Evolutionary conservation across 169 alveolate species (phyloP).

Genomic region (Ichthyophthirius multifiliis): DNA sequence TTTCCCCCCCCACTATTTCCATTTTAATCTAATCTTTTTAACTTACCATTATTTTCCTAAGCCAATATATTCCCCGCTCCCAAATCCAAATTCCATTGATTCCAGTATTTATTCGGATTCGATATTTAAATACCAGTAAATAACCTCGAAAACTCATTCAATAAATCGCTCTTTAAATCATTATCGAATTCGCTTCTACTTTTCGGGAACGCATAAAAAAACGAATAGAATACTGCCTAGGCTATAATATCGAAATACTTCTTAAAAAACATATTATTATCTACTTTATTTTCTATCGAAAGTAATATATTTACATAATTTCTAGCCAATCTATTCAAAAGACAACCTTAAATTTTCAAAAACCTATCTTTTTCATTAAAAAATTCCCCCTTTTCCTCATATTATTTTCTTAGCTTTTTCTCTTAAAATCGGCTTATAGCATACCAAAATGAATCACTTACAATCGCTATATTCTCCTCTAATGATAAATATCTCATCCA

Average conservation of each 20-base stretch:
- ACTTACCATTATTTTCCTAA: background rate
- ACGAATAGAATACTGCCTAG: conserved; percentile 38
- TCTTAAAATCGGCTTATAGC: conserved; percentile 19
- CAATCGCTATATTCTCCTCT: conserved; percentile 32
- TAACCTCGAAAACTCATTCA: conserved; percentile 18
- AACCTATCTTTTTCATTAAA: background rate
- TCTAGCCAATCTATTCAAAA: conserved; percentile 30
- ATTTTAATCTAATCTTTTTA: background rate
- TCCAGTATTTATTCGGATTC: conserved; percentile 28
- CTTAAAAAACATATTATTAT: conserved; percentile 31
- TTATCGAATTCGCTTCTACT: conserved; percentile 38
- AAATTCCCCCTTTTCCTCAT: background rate
- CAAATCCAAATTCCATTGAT: conserved; percentile 41
- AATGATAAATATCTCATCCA: conserved; percentile 24
- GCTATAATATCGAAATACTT: conserved; percentile 41
- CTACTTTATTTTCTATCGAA: conserved; percentile 32
- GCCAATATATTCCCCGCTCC: conserved; percentile 42
- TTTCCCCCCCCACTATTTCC: background rate
- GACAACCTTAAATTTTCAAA: background rate
- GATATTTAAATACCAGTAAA: conserved; percentile 36
- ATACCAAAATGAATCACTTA: conserved; percentile 37
- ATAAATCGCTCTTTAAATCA: conserved; percentile 27
- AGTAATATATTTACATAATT: conserved; percentile 37
- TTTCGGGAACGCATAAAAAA: conserved; percentile 40
- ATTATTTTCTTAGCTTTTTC: conserved; percentile 9